Base-by-base conservation (phyloP, 169 alveolate genomes). In the Toxoplasma gondii region DNA sequence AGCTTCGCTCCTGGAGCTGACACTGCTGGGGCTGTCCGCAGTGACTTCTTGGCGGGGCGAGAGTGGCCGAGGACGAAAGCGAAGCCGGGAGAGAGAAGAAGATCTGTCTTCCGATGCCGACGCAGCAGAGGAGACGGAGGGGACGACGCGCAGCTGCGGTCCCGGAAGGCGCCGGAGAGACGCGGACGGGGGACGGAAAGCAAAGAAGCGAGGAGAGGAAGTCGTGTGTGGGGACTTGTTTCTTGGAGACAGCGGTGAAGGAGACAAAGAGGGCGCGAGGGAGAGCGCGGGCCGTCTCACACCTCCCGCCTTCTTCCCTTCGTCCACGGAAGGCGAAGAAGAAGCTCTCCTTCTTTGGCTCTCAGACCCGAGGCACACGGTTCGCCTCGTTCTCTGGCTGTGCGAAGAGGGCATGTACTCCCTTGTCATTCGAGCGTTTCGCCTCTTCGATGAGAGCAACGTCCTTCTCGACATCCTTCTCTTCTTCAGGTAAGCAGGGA, bases 351-450 rank as follows among this genome's bases (percentile, higher is more conserved):
- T 92, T 31, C 88, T 83, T 10, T 43, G 38, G 81, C 92, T 43
- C 81, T 67, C 53, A 31, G 86, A 83, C 80, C 92, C 44, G 78
- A 64, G 81, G 54, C 92, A 41, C 95, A 43, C 67, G 27, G 95
- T 34, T 1, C 81, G 70, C 12, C 64, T 86, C 22, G 67, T 93
- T 24, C 81, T 93, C 39, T 34, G 82, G 69, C 49, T 93, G 83
- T 84, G 88, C 31, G 90, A 84, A 34, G 88, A 64, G 9, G 95
- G 95, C 2, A 36, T 90, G 34, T 84, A 29, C 44, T 67, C 90
- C 54, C 87, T 92, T 70, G 91, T 92, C 49, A 88, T 78, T 41
- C 93, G 95, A 58, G 95, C 93, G 53, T 78, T 93, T 38, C 64
- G 86, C 0, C 91, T 93, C 81, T 93, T 93, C 53, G 95, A 93